A percentile compares a stretch with the other conserved stretches of the same genome.
These are phyloP conservation scores for Thelephora terrestris DNA, from an alignment of 1,284 basidiomycete species.

Conservation along the genomic window DNA sequence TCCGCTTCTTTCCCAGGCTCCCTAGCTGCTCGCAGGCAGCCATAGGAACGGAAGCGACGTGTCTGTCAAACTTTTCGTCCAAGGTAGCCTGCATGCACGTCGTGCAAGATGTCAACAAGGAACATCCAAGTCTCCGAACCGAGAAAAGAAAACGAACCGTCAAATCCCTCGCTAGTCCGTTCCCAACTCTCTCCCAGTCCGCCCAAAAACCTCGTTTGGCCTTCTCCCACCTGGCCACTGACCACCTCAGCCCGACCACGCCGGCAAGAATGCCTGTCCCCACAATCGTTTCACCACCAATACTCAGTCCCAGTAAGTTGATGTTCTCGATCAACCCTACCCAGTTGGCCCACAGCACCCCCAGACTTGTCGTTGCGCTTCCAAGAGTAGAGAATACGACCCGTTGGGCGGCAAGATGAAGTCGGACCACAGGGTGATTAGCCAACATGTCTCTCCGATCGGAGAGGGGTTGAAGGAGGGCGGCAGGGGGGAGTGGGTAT, in stretches of 20 bases:
- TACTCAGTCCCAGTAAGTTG: constrained; percentile 26
- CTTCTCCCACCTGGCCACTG: constrained; percentile 60
- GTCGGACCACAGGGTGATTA: constrained; percentile 42
- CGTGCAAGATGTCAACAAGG: background rate
- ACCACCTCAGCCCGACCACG: constrained; percentile 50
- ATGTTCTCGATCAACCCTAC: constrained; percentile 37
- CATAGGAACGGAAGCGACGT: constrained; percentile 25
- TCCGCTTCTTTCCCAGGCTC: constrained; percentile 26
- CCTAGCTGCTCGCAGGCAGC: constrained; percentile 31
- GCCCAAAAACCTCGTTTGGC: constrained; percentile 65
- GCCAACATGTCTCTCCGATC: constrained; percentile 50
- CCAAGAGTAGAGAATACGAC: constrained; percentile 44
- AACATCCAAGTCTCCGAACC: background rate
- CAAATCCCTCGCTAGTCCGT: constrained; percentile 66
- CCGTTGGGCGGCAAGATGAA: constrained; percentile 62
- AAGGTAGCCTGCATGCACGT: constrained; percentile 31
- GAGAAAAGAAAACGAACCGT: constrained; percentile 32
- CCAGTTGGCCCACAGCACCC: constrained; percentile 40
- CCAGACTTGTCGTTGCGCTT: constrained; percentile 33
- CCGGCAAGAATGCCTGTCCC: constrained; percentile 51
- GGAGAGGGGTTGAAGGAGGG: constrained; percentile 47
- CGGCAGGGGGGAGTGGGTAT: constrained; percentile 36
- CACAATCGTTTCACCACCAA: constrained; percentile 48
- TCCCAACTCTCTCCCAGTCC: constrained; percentile 61
- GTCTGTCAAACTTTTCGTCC: constrained; percentile 34